Conservation (phyloP, 345 rosid species). For the Viola odorata region DNA sequence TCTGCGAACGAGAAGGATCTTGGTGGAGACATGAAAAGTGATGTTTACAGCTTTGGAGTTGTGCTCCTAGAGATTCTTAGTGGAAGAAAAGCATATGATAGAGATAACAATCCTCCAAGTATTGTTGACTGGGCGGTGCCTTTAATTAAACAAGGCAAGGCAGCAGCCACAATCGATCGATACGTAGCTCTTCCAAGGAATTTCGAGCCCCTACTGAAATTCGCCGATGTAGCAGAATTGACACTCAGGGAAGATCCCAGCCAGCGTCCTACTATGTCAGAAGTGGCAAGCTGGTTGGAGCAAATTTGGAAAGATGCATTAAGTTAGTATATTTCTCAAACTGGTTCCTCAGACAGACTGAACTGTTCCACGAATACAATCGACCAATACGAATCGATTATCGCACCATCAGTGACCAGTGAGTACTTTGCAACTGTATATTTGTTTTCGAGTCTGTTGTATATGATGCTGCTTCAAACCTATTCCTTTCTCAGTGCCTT, state of each 20-base stretch:
- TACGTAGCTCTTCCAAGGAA: constrained; percentile 62
- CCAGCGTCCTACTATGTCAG: constrained; percentile 65
- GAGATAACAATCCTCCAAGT: constrained; percentile 50
- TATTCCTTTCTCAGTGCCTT: not conserved
- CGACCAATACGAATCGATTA: not conserved
- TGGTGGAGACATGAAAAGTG: constrained; percentile 43
- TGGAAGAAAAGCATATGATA: constrained; percentile 75
- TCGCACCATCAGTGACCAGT: constrained; percentile 12
- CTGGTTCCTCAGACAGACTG: too few species aligned
- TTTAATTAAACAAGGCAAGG: constrained; percentile 56
- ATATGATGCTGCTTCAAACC: constrained; percentile 18
- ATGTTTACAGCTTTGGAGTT: constrained; percentile 64
- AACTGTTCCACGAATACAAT: too few species aligned
- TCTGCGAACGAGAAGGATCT: constrained; percentile 50
- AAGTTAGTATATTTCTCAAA: constrained; percentile 33
- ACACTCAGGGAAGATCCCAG: constrained; percentile 60
- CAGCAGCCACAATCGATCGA: constrained; percentile 58
- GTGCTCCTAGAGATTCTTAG: constrained; percentile 77
- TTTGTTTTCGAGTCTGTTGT: constrained; percentile 31
- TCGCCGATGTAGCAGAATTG: constrained; percentile 72
- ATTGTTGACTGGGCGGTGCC: constrained; percentile 77
- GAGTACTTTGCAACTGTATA: constrained; percentile 39
- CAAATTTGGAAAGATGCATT: constrained; percentile 61
- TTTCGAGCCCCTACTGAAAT: constrained; percentile 74
- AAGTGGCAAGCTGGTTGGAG: constrained; percentile 57